Evolutionary conservation across 129 eudicot genomes (phyloP).

Genomic region (Artemisia argyi): DNA sequence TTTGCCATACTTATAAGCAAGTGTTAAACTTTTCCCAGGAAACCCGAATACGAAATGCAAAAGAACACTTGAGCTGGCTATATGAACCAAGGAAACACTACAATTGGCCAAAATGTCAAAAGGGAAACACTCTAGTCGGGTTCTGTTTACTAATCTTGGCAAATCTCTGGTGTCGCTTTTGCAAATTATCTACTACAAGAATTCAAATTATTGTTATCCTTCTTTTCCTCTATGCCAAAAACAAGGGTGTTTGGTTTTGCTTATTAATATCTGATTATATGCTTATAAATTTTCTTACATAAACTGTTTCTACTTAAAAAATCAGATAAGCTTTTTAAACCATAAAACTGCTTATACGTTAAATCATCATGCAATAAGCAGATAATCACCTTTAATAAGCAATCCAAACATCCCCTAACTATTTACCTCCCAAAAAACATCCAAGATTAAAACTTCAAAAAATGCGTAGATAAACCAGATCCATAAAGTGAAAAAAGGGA

Average conservation of each 20-base stretch:
- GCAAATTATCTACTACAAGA: neutral
- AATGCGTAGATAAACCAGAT: neutral
- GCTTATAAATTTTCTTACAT: neutral
- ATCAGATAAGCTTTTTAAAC: neutral
- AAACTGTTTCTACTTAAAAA: neutral
- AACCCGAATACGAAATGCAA: neutral
- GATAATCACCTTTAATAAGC: too few species aligned
- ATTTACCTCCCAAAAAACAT: too few species aligned
- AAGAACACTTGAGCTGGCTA: neutral
- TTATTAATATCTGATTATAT: too few species aligned
- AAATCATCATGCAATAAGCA: too few species aligned
- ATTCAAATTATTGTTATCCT: neutral
- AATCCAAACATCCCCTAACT: too few species aligned
- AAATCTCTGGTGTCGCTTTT: neutral
- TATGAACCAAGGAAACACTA: neutral
- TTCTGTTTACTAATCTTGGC: neutral
- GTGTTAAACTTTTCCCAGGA: neutral
- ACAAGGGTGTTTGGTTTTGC: too few species aligned
- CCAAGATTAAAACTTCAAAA: too few species aligned
- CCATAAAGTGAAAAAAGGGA: neutral
- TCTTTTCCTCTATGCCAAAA: neutral
- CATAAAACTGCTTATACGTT: too few species aligned
- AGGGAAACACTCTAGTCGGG: too few species aligned
- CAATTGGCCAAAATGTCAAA: neutral
- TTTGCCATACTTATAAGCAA: neutral